Base-by-base conservation (phyloP, 2,329 filamentous ascomycete genomes). In the Fusarium bulbicola region DNA sequence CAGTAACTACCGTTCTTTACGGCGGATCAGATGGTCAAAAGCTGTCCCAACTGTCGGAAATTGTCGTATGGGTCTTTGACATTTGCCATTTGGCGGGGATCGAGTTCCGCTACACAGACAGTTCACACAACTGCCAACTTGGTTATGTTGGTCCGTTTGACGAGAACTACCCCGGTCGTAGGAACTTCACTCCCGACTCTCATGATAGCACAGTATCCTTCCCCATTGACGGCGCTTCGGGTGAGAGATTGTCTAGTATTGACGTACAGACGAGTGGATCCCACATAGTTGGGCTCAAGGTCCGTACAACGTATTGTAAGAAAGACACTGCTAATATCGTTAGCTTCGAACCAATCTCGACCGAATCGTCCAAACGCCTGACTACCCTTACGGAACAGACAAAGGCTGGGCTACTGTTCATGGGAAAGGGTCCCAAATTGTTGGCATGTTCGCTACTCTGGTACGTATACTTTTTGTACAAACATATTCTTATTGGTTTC, bases 251-350 rank as follows among this genome's bases (percentile, higher is more conserved):
- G 10, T 20, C 40, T 13, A n/a, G 13, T 4, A 32, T 57, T 8
- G 39, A 21, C 1, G 30, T 26, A 21, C 39, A 57, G 16, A 13
- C 15, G 2, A 32, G 21, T 9, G 47, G 11, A 21, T n/a, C 21
- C 9, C 5, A 50, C n/a, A 5, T 24, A 34, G 47, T 50, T 34
- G 47, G 30, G 11, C 15, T 50, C 5, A 50, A 13, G 47, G n/a
- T 36, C 10, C 3, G 5, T 6, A n/a, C 14, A 13, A 6, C 7
- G 21, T 30, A n/a, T 9, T n/a, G 10, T 3, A 3, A 6, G 2
- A 18, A 9, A 12, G 12, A 3, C 46, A 49, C 10, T 13, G 21
- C 21, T 49, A 13, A 32, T 18, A n/a, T n/a, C 0, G 7, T 2
- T 18, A n/a, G 46, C 14, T 49, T 18, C 28, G 28, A 49, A 32